Evolutionary conservation across 2,329 filamentous ascomycete genomes (phyloP).

Genomic region (Cladosporium cucumerinum): DNA sequence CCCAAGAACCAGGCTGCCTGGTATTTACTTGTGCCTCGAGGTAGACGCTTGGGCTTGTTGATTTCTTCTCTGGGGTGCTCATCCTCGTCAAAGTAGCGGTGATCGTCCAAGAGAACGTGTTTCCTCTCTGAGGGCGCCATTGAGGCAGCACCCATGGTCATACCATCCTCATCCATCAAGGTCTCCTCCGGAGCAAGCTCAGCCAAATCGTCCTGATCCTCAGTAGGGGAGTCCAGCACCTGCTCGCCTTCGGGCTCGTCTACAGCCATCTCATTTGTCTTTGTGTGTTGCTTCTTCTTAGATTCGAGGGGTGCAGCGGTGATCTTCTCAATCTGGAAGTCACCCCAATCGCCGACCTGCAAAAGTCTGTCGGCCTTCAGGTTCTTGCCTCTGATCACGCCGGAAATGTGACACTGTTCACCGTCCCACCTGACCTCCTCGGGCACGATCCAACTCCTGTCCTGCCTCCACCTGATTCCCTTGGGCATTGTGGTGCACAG

Average conservation of each 20-base stretch:
- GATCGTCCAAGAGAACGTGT: slow-evolving; percentile 90
- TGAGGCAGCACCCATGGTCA: slow-evolving; percentile 49
- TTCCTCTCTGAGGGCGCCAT: slow-evolving; percentile 56
- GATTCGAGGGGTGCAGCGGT: slow-evolving; percentile 66
- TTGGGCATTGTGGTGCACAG: slow-evolving; percentile 90
- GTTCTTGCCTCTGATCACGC: slow-evolving; percentile 78
- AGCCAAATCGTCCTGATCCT: slow-evolving; percentile 77
- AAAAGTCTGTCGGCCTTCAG: slow-evolving; percentile 87
- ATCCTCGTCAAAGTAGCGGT: slow-evolving; percentile 96
- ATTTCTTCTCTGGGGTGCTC: slow-evolving; percentile 57
- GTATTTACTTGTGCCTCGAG: slow-evolving; percentile 88
- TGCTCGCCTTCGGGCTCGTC: slow-evolving; percentile 58
- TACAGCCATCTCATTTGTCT: slow-evolving; percentile 60
- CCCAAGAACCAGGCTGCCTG: slow-evolving; percentile 91
- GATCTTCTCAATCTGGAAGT: slow-evolving; percentile 89
- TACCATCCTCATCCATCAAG: slow-evolving; percentile 62
- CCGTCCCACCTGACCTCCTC: slow-evolving; percentile 72
- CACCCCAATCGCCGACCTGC: slow-evolving; percentile 89
- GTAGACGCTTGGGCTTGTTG: slow-evolving; percentile 67
- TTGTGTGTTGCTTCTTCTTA: slow-evolving; percentile 50
- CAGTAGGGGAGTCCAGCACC: slow-evolving; percentile 67
- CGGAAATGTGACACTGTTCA: slow-evolving; percentile 61
- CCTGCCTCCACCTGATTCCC: slow-evolving; percentile 91
- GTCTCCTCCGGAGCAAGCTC: slow-evolving; percentile 84
- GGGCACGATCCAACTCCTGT: slow-evolving; percentile 90